phyloP scores from a whole-genome alignment of 164 flowering plant genomes.

The Paratinospora sagittata region DNA sequence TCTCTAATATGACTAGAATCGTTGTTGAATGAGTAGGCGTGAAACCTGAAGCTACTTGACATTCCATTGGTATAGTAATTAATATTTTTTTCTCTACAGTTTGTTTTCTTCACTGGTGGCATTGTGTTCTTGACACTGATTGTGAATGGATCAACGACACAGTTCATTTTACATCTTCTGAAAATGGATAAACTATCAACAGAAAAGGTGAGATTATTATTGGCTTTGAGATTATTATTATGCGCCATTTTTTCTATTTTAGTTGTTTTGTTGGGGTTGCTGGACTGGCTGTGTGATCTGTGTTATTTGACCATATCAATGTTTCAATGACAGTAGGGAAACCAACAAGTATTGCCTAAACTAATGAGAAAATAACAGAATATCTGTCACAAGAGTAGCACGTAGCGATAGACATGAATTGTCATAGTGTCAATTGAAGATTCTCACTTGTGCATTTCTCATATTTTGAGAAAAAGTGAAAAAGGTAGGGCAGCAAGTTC shows the following conservation, averaged over 20 bases:
- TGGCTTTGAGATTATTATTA: not conserved
- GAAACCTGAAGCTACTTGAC: not conserved
- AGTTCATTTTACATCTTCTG: conserved; percentile 62
- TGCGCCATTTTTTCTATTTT: not conserved
- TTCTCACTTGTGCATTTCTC: too few species aligned
- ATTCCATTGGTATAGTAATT: not conserved
- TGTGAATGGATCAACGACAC: conserved; percentile 94
- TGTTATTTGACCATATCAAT: not conserved
- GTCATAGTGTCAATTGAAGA: too few species aligned
- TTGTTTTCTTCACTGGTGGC: conserved; percentile 95
- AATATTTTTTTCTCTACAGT: conserved; percentile 36
- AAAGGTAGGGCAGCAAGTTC: too few species aligned
- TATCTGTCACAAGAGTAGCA: too few species aligned
- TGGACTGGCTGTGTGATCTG: not conserved
- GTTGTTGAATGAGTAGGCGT: not conserved
- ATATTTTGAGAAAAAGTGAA: too few species aligned
- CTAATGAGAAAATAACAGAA: not conserved
- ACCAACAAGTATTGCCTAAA: not conserved
- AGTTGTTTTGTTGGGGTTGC: not conserved
- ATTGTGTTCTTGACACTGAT: conserved; percentile 88
- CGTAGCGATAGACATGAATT: too few species aligned
- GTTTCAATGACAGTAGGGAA: not conserved
- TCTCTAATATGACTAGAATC: not conserved
- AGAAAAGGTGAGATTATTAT: conserved; percentile 49
- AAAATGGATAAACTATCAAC: conserved; percentile 69